A percentile compares a stretch with the other conserved stretches of the same genome.
phyloP scores from a whole-genome alignment of 1,284 basidiomycete genomes.

The Polyporus tsugae region DNA sequence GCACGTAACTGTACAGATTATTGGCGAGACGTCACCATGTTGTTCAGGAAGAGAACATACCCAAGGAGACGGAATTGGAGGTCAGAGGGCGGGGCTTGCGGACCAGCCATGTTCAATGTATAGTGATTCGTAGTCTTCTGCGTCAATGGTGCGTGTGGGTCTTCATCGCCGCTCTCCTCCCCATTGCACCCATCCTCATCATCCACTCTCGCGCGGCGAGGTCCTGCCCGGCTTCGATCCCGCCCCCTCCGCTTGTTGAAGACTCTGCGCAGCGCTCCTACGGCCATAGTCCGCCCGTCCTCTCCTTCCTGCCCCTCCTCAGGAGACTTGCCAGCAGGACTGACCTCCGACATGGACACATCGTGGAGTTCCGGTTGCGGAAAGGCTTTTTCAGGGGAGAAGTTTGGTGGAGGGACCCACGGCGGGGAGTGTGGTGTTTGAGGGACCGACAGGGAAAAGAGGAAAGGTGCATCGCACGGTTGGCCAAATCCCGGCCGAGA shows the following conservation, averaged over 20 bases:
- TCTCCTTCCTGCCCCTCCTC: slow-evolving; percentile 45
- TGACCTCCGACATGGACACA: slow-evolving; percentile 76
- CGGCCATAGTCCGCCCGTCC: slow-evolving; percentile 56
- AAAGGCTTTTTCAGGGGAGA: slow-evolving; percentile 67
- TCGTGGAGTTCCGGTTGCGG: slow-evolving; percentile 67
- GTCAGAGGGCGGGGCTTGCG: slow-evolving; percentile 62
- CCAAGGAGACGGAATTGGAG: slow-evolving; percentile 81
- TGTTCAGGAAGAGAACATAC: slow-evolving; percentile 51
- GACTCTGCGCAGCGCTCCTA: slow-evolving; percentile 76
- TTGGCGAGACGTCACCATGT: neutral
- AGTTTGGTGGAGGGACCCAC: slow-evolving; percentile 70
- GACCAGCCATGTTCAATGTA: slow-evolving; percentile 78
- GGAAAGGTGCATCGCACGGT: slow-evolving; percentile 72
- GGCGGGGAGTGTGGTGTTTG: slow-evolving; percentile 56
- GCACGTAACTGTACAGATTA: slow-evolving; percentile 75
- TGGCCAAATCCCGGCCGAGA: slow-evolving; percentile 71
- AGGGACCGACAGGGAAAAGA: slow-evolving; percentile 65
- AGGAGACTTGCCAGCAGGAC: slow-evolving; percentile 55
- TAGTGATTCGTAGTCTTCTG: slow-evolving; percentile 79
- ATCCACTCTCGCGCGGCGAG: slow-evolving; percentile 37
- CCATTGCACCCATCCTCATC: slow-evolving; percentile 50
- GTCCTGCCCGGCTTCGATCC: slow-evolving; percentile 42
- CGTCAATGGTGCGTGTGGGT: slow-evolving; percentile 46
- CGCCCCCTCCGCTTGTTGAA: slow-evolving; percentile 66
- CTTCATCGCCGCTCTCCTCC: slow-evolving; percentile 44